Conservation (phyloP, 2,329 filamentous ascomycete genomes). For the Verticillium nonalfalfae region DNA sequence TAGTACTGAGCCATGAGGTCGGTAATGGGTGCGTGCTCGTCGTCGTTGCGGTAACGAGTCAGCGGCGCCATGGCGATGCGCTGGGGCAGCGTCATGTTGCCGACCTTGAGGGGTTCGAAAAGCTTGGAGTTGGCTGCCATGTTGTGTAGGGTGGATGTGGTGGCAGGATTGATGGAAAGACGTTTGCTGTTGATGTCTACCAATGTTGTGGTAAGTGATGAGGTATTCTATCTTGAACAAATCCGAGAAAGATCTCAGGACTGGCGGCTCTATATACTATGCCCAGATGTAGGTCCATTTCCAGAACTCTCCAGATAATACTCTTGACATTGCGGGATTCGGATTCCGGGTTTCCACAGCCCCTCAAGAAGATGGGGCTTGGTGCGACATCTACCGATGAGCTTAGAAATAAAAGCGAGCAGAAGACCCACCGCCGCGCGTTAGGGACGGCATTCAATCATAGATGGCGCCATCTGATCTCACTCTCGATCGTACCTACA, state of each 20-base stretch:
- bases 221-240: too few relatives aligned
- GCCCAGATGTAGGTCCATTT: not conserved
- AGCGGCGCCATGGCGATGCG: constrained; percentile 50
- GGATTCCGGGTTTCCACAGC: not conserved
- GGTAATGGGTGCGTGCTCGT: constrained; percentile 23
- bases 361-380: not conserved
- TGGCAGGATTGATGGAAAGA: not conserved
- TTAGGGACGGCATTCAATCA: not conserved
- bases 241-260: not conserved
- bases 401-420: not conserved
- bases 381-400: not conserved
- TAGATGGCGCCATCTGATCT: not conserved
- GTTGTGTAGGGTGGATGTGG: not conserved
- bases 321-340: not conserved
- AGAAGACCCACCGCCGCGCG: not conserved
- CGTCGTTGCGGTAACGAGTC: constrained; percentile 43
- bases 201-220: too few relatives aligned
- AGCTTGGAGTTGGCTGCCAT: constrained; percentile 19
- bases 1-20: constrained; percentile 20
- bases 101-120: constrained; percentile 35
- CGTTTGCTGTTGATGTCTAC: not conserved
- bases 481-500: not conserved
- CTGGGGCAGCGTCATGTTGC: constrained; percentile 30
- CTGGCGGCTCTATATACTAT: not conserved
- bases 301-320: not conserved